These are phyloP conservation scores for Shiraia sp. DNA, from an alignment of 2,329 filamentous ascomycete species.

Conservation along the genomic window DNA sequence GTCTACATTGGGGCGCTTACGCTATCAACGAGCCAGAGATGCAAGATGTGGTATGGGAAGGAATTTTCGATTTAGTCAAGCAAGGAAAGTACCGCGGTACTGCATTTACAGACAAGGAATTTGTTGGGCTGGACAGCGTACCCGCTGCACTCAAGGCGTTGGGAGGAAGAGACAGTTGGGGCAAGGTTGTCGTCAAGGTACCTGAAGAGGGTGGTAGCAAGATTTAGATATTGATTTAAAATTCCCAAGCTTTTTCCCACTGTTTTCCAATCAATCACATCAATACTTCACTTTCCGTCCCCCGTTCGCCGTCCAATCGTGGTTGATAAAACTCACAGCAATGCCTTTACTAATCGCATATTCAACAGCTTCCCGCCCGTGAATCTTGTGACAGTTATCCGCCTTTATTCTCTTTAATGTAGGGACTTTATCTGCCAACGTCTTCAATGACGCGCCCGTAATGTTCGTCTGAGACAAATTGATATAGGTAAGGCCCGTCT, in stretches of 20 bases:
- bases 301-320: conserved; percentile 21
- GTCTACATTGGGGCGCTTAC: conserved; percentile 91
- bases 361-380: conserved; percentile 45
- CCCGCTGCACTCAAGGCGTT: conserved; percentile 76
- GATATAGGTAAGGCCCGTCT: conserved; percentile 27
- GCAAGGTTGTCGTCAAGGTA: conserved; percentile 90
- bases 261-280: too few relatives aligned
- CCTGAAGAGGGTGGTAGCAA: conserved; percentile 58
- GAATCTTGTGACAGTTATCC: conserved; percentile 41
- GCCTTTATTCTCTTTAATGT: conserved; percentile 36
- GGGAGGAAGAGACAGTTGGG: conserved; percentile 85
- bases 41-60: conserved; percentile 76
- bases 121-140: conserved; percentile 79
- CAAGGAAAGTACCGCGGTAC: conserved; percentile 81
- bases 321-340: conserved; percentile 20
- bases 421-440: conserved; percentile 33
- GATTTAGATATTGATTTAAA: conserved; percentile 23
- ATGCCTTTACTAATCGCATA: conserved; percentile 46
- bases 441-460: conserved; percentile 48
- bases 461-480: conserved; percentile 44
- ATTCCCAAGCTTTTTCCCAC: too few relatives aligned
- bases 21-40: conserved; percentile 70
- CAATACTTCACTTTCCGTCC: conserved; percentile 17
- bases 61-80: conserved; percentile 76
- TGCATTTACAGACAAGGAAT: conserved; percentile 79